Percentiles rank a stretch among this genome's conserved stretches.
These are phyloP conservation scores for Neofusicoccum cordaticola DNA, from an alignment of 2,329 filamentous ascomycete species.

Conservation along the genomic window DNA sequence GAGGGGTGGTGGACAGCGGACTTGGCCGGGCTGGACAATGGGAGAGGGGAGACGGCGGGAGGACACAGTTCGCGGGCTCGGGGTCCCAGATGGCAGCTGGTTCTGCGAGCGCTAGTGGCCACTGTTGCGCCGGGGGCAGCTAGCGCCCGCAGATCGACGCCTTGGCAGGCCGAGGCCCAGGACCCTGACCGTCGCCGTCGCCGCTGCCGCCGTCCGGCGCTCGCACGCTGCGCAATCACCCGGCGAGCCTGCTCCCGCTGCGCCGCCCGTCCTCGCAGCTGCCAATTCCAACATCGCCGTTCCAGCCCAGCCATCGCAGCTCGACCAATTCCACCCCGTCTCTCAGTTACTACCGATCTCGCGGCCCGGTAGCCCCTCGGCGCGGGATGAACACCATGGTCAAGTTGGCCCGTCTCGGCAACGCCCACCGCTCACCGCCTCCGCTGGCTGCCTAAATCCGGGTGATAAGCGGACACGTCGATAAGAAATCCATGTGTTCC, in stretches of 20 bases:
- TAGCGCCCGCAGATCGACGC: constrained; percentile 9
- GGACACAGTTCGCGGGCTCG: too few relatives aligned
- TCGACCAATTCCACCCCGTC: too few relatives aligned
- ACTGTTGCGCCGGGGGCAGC: background rate
- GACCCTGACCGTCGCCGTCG: background rate
- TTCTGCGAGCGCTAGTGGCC: constrained; percentile 4
- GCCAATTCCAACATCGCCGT: background rate
- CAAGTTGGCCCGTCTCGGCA: background rate
- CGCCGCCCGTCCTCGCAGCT: too few relatives aligned
- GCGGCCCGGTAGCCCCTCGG: background rate
- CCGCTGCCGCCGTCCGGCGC: background rate
- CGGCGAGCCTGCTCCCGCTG: background rate
- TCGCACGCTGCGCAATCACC: background rate
- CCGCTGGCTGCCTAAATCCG: background rate
- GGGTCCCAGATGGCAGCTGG: background rate
- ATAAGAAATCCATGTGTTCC: too few relatives aligned
- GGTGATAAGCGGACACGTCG: too few relatives aligned
- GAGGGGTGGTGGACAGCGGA: background rate
- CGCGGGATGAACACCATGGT: background rate
- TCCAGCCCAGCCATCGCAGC: background rate
- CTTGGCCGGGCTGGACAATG: background rate
- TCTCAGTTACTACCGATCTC: background rate
- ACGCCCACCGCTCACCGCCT: background rate
- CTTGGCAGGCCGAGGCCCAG: background rate
- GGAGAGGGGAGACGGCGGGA: background rate